Percentiles rank a stretch among this genome's conserved stretches.
Conservation (phyloP, 495 filamentous ascomycete species). For the Jackrogersella minutella region DNA sequence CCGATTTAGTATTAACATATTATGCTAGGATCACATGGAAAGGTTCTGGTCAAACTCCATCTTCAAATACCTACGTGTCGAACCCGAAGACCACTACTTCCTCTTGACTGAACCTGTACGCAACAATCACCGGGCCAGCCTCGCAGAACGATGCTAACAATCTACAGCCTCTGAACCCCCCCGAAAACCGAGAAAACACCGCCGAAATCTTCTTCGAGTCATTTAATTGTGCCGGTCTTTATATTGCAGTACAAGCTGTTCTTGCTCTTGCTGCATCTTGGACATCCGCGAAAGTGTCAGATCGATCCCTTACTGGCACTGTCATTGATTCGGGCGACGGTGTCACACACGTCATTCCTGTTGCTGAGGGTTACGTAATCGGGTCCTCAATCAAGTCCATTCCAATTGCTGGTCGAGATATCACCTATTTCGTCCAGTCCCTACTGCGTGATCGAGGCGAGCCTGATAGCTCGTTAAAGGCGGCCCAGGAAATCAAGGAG, state of each 20-base stretch:
- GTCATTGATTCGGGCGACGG: slow-evolving; percentile 98
- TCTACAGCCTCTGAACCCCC: slow-evolving; percentile 89
- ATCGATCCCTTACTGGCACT: slow-evolving; percentile 95
- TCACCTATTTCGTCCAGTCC: slow-evolving; percentile 97
- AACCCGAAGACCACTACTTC: slow-evolving; percentile 98
- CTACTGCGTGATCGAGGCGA: slow-evolving; percentile 95
- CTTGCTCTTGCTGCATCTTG: slow-evolving; percentile 96
- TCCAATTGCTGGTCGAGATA: slow-evolving; percentile 94
- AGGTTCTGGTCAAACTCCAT: slow-evolving; percentile 99
- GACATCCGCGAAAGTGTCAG: slow-evolving; percentile 97
- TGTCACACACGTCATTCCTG: slow-evolving; percentile 98
- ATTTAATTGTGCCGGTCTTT: slow-evolving; percentile 98
- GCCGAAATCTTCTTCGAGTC: slow-evolving; percentile 99
- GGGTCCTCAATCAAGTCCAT: slow-evolving; percentile 99
- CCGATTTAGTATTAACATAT: slow-evolving; percentile 31
- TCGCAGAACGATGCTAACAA: slow-evolving; percentile 32
- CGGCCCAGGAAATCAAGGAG: slow-evolving; percentile 96
- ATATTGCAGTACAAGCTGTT: slow-evolving; percentile 98
- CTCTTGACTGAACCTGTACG: slow-evolving; percentile 94
- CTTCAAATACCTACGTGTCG: slow-evolving; percentile 98
- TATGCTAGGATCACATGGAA: slow-evolving; percentile 91
- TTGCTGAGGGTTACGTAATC: slow-evolving; percentile 98
- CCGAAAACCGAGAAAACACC: slow-evolving; percentile 98
- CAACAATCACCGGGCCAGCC: not conserved
- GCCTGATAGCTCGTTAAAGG: slow-evolving; percentile 95